Conservation (phyloP, 345 rosid genomes). For the Carallia pectinifolia region DNA sequence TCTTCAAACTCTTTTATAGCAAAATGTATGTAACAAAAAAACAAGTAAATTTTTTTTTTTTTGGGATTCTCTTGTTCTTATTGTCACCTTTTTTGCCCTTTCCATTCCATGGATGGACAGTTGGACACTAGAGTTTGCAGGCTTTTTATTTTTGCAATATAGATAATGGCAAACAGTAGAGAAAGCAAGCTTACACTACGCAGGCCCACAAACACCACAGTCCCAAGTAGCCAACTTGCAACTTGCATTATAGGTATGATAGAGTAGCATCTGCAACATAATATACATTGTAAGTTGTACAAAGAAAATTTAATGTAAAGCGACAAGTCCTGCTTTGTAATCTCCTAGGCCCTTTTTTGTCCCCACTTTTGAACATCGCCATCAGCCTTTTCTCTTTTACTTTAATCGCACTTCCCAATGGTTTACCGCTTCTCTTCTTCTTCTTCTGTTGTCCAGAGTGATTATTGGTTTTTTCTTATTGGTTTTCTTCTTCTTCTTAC, state of each 20-base stretch:
- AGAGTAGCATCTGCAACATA: not conserved
- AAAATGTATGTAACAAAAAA: too few relatives aligned
- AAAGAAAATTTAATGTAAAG: conserved; percentile 9
- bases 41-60: too few relatives aligned
- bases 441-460: not conserved
- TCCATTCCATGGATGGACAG: too few relatives aligned
- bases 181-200: not conserved
- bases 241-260: conserved; percentile 4
- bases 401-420: conserved; percentile 8
- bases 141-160: not conserved
- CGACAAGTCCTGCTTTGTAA: conserved; percentile 20
- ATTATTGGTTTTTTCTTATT: not conserved
- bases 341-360: conserved; percentile 10
- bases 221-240: conserved; percentile 1
- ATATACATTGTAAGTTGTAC: not conserved
- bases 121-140: too few relatives aligned
- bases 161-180: not conserved
- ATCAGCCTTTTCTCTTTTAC: not conserved
- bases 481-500: not conserved
- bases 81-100: too few relatives aligned
- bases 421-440: not conserved
- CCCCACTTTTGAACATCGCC: conserved; percentile 13
- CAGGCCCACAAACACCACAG: not conserved
- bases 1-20: too few relatives aligned
- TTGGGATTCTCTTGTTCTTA: too few relatives aligned